Percentiles rank a stretch among this genome's conserved stretches.
Evolutionary conservation across 2,329 filamentous ascomycete species (phyloP).

Genomic region (Hymenoscyphus occultus): DNA sequence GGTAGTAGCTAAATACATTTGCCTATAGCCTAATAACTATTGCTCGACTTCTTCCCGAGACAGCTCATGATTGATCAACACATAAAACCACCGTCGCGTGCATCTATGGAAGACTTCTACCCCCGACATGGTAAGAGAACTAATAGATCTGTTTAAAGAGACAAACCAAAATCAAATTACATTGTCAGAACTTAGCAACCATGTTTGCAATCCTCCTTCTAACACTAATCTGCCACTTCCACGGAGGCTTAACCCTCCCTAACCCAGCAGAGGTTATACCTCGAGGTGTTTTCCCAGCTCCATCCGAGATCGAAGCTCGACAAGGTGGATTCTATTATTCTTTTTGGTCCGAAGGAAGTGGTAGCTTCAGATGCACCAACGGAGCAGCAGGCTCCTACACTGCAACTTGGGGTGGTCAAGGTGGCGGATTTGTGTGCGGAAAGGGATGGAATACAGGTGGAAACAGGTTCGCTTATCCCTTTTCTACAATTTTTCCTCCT

Average conservation of each 20-base stretch:
- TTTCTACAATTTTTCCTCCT: background rate
- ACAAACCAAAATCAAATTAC: background rate
- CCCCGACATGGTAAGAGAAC: background rate
- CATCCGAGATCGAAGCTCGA: background rate
- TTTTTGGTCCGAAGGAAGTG: slow-evolving; percentile 2
- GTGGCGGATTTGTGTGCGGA: slow-evolving; percentile 4
- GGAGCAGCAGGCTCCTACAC: background rate
- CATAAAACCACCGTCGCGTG: background rate
- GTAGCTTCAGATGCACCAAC: slow-evolving; percentile 3
- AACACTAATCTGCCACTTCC: background rate
- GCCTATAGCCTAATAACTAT: background rate
- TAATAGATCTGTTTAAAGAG: background rate
- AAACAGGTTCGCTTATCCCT: background rate
- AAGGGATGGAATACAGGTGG: slow-evolving; percentile 6
- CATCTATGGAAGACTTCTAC: background rate
- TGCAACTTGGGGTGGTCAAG: slow-evolving; percentile 3
- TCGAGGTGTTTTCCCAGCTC: background rate
- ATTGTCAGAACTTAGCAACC: background rate
- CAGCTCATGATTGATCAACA: background rate
- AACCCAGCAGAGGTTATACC: background rate
- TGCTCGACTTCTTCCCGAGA: background rate
- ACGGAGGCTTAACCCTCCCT: background rate
- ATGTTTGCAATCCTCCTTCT: background rate
- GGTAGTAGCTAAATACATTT: background rate
- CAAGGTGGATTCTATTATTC: slow-evolving; percentile 2